A percentile compares a stretch with the other conserved stretches of the same genome.
Evolutionary conservation across 768 basidiomycete species (phyloP).

Genomic region (Daedalea quercina): DNA sequence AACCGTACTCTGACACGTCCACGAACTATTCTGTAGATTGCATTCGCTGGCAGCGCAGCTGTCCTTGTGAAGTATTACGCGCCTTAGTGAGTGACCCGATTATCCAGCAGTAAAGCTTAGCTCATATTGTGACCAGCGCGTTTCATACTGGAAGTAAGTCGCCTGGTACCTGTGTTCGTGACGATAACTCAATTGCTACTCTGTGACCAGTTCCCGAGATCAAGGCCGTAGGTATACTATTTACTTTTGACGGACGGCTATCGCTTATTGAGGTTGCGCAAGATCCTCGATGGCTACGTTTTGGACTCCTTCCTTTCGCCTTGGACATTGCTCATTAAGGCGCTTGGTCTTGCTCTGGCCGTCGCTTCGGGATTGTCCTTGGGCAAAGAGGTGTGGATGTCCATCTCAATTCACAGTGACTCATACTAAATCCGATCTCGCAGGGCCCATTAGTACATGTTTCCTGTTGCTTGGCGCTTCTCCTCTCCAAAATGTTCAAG

Average conservation of each 20-base stretch:
- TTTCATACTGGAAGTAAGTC: constrained; percentile 76
- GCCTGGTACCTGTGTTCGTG: not conserved
- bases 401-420: not conserved
- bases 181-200: not conserved
- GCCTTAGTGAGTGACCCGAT: constrained; percentile 47
- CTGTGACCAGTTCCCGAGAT: constrained; percentile 64
- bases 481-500: constrained; percentile 57
- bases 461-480: constrained; percentile 72
- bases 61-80: constrained; percentile 59
- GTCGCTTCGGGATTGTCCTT: constrained; percentile 83
- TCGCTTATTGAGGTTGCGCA: not conserved
- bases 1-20: too few species aligned
- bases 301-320: constrained; percentile 82
- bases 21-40: constrained; percentile 39
- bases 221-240: constrained; percentile 48
- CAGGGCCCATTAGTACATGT: constrained; percentile 85
- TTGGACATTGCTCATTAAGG: constrained; percentile 83
- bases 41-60: constrained; percentile 58
- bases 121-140: constrained; percentile 35
- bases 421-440: constrained; percentile 1
- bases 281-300: constrained; percentile 82
- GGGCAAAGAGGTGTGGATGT: constrained; percentile 64
- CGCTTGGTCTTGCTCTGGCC: constrained; percentile 72
- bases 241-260: not conserved
- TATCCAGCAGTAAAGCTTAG: not conserved